A percentile compares a stretch with the other conserved stretches of the same genome.
phyloP scores from a whole-genome alignment of 2,329 filamentous ascomycete species.

The Hyphodiscus sp. region DNA sequence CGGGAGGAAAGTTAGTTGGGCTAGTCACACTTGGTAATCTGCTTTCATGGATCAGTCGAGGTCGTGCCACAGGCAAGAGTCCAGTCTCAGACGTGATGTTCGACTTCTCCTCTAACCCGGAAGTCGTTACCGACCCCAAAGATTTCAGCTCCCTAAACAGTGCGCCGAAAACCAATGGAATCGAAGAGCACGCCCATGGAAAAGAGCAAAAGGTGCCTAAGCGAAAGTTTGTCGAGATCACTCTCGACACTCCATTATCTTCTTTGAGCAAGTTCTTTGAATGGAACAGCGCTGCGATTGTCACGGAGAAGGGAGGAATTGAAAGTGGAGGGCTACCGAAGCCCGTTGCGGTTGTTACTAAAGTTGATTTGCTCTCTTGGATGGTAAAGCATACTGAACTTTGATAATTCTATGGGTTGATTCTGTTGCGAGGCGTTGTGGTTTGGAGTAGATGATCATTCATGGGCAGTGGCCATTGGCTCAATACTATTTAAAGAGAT shows the following conservation, averaged over 20 bases:
- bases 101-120: conserved; percentile 79
- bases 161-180: conserved; percentile 27
- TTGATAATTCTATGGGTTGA: not conserved
- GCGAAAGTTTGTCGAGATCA: conserved; percentile 88
- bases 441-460: not conserved
- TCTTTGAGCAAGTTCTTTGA: conserved; percentile 90
- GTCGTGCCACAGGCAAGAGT: conserved; percentile 67
- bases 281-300: conserved; percentile 94
- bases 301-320: conserved; percentile 66
- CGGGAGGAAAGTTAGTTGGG: conserved; percentile 70
- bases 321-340: conserved; percentile 50
- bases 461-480: not conserved
- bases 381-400: conserved; percentile 62
- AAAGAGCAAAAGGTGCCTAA: conserved; percentile 39
- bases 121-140: conserved; percentile 84
- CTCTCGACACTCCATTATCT: conserved; percentile 75
- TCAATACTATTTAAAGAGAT: not conserved
- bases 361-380: conserved; percentile 92
- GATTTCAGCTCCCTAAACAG: conserved; percentile 42
- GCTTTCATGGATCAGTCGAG: conserved; percentile 80
- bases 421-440: not conserved
- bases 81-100: conserved; percentile 92
- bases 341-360: conserved; percentile 87
- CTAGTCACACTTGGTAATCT: conserved; percentile 93
- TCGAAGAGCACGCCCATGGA: conserved; percentile 22